phyloP scores from a whole-genome alignment of 305 asterid genomes.

The Solanum hybrid region DNA sequence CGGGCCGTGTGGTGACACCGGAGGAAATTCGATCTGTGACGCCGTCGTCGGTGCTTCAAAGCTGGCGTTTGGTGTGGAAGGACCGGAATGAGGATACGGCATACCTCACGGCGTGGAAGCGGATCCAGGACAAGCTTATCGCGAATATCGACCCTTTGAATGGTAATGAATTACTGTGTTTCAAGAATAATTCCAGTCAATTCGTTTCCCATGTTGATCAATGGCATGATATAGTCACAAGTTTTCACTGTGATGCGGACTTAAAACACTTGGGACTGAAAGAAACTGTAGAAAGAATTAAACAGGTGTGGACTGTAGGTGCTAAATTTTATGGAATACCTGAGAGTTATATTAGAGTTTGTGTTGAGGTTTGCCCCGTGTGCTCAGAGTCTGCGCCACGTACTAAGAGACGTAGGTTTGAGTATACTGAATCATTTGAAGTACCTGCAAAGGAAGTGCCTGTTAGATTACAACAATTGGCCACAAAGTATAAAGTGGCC shows the following conservation, averaged over 20 bases:
- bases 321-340: conserved; percentile 94
- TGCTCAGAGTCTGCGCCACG: conserved; percentile 74
- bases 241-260: conserved; percentile 64
- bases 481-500: conserved; percentile 83
- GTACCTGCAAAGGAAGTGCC: conserved; percentile 86
- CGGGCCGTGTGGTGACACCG: conserved; percentile 63
- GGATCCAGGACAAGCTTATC: conserved; percentile 88
- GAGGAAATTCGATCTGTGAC: conserved; percentile 84
- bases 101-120: conserved; percentile 87
- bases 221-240: conserved; percentile 95
- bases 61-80: conserved; percentile 97
- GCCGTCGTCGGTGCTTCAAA: conserved; percentile 57
- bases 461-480: conserved; percentile 57
- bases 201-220: conserved; percentile 78
- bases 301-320: conserved; percentile 95
- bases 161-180: conserved; percentile 58
- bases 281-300: conserved; percentile 78
- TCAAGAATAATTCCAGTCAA: conserved; percentile 77
- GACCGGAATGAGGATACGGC: conserved; percentile 96
- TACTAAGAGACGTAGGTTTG: conserved; percentile 75
- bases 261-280: conserved; percentile 74
- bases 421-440: conserved; percentile 77
- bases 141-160: conserved; percentile 31
- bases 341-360: conserved; percentile 79
- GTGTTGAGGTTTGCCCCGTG: conserved; percentile 63